Evolutionary conservation across 345 rosid species (phyloP).

Genomic region (Brassica juncea): DNA sequence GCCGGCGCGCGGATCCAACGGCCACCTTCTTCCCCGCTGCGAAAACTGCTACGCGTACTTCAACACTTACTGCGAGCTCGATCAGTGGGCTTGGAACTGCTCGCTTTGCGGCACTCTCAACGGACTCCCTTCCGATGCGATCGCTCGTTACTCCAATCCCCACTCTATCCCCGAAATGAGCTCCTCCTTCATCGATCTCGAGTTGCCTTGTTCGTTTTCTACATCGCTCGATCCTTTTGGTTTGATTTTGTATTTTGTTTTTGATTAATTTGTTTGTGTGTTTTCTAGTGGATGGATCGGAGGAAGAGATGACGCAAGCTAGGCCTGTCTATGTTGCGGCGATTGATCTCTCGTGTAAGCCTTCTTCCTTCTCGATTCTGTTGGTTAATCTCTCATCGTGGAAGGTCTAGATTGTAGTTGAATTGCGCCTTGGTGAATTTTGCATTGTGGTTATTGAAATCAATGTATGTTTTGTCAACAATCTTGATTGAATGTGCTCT

Average conservation of each 20-base stretch:
- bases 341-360: conserved; percentile 86
- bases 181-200: conserved; percentile 95
- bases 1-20: conserved; percentile 83
- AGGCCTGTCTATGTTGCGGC: conserved; percentile 95
- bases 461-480: neutral
- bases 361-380: conserved; percentile 7
- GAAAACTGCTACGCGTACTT: conserved; percentile 95
- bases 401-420: conserved; percentile 3
- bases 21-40: conserved; percentile 81
- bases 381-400: neutral
- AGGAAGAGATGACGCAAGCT: conserved; percentile 73
- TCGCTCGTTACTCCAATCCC: conserved; percentile 77
- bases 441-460: neutral
- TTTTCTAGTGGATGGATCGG: conserved; percentile 67
- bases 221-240: neutral
- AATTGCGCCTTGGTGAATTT: conserved; percentile 16
- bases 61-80: conserved; percentile 84
- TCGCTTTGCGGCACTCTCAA: conserved; percentile 90
- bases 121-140: conserved; percentile 71
- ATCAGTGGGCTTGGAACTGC: conserved; percentile 98
- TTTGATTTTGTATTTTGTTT: neutral
- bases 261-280: neutral
- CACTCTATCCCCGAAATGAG: conserved; percentile 82
- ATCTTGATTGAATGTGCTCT: neutral
- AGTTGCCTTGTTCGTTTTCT: conserved; percentile 59